Evolutionary conservation across 108 stramenopile genomes (phyloP).

Genomic region (Cyclotella sp.): DNA sequence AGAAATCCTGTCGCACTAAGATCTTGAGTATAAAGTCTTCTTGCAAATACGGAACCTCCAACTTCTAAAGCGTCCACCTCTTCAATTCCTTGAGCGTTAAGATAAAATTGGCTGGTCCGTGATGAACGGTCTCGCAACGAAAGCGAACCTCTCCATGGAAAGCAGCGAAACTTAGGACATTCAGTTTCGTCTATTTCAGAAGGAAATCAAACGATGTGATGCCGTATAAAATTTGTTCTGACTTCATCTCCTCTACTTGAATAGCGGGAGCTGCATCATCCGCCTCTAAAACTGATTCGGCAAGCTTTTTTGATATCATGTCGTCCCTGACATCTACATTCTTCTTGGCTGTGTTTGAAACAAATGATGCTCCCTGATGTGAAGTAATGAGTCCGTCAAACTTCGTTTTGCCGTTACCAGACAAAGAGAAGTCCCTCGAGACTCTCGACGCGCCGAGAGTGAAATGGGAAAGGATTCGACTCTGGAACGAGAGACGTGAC

Average conservation of each 20-base stretch:
- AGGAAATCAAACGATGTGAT: not conserved
- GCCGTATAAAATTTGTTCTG: not conserved
- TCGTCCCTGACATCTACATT: too few relatives aligned
- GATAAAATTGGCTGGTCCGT: not conserved
- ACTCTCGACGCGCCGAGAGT: too few relatives aligned
- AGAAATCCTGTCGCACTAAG: not conserved
- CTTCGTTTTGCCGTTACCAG: too few relatives aligned
- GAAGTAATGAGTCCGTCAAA: too few relatives aligned
- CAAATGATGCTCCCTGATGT: too few relatives aligned
- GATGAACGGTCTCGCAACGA: not conserved
- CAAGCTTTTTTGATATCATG: too few relatives aligned
- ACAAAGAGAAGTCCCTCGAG: too few relatives aligned
- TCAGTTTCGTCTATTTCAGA: not conserved
- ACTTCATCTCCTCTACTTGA: not conserved
- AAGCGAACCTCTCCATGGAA: not conserved
- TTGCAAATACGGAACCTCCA: conserved; percentile 1
- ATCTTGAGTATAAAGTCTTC: conserved; percentile 6
- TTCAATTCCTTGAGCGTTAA: not conserved
- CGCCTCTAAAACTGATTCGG: too few relatives aligned
- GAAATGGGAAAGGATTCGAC: too few relatives aligned
- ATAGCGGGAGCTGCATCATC: not conserved
- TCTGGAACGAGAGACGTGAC: too few relatives aligned
- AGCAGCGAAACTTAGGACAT: not conserved
- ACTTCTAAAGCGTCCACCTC: not conserved
- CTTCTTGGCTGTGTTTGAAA: too few relatives aligned